A percentile compares a stretch with the other conserved stretches of the same genome.
Evolutionary conservation across 176 grass and related monocot species (phyloP).

Genomic region (Oryza coarctata): DNA sequence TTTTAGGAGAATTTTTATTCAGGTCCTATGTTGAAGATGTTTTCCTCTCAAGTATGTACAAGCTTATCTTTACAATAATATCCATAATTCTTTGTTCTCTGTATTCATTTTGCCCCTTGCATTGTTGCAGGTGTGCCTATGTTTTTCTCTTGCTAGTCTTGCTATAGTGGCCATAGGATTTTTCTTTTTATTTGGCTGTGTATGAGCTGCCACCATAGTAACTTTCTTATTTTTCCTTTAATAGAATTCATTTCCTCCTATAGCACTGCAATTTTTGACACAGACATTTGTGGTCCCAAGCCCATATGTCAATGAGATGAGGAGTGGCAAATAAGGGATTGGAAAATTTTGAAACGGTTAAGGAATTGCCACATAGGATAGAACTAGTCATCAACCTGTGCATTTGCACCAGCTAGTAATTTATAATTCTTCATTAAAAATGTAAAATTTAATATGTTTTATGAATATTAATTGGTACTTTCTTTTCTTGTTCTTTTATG

Average conservation of each 20-base stretch:
- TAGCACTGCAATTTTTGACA: not conserved
- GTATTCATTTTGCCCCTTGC: not conserved
- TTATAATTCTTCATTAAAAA: too few species aligned
- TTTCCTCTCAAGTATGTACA: slow-evolving; percentile 63
- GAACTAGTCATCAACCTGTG: not conserved
- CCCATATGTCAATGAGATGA: too few species aligned
- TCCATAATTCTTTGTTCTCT: not conserved
- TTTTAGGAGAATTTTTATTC: slow-evolving; percentile 61
- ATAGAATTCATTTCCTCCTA: not conserved
- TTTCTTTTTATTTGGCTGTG: not conserved
- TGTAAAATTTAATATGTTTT: not conserved
- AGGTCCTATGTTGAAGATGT: slow-evolving; percentile 59
- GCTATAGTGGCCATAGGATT: not conserved
- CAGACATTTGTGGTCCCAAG: not conserved
- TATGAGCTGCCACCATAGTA: not conserved
- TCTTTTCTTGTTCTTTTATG: not conserved
- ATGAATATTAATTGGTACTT: not conserved
- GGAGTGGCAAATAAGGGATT: too few species aligned
- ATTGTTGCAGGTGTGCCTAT: not conserved
- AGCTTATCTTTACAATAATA: slow-evolving; percentile 4
- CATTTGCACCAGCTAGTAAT: too few species aligned
- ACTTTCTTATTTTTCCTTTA: not conserved
- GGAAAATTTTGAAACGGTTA: not conserved
- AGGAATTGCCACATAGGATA: not conserved
- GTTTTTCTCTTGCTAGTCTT: not conserved